Base-by-base conservation (phyloP, 1,284 basidiomycete species). In the Cutaneotrichosporon arboriforme region DNA sequence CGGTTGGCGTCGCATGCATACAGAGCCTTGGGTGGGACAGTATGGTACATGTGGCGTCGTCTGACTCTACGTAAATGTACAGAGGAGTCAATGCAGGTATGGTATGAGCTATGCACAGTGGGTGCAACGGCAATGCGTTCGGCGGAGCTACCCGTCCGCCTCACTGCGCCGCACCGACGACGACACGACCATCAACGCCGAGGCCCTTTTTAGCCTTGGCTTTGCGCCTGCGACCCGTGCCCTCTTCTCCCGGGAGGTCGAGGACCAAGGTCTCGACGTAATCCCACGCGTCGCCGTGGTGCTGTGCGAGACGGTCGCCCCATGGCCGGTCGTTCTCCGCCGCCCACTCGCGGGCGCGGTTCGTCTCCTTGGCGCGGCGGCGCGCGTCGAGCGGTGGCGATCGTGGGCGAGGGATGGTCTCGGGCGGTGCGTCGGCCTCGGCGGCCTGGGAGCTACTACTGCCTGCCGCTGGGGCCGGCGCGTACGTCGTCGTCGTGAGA, bases 311-410 rank as follows among this genome's bases (percentile, higher is more conserved):
- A 50, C 62, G 46, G 61, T 75, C 65, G 0, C 64, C 70, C 68
- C 68, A 75, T 14, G 67, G 67, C 37, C 70, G 49, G 56, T 68
- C 68, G 26, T 66, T 50, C 47, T 65, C 67, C 21, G 56, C 31
- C 18, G 67, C 52, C 65, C 64, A 70, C 17, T 43, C 49, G 1
- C 56, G 34, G 21, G 56, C 49, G 52, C 66, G 72, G 14, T 43
- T 48, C 45, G 65, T 51, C 40, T 69, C 70, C 55, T 68, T 69
- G 15, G 63, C 66, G 0, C 57, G 41, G 31, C 61, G 60, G 0
- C 41, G 46, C 2, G 31, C 14, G 43, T 72, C 68, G n/a, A 65
- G 46, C 18, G 69, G 67, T 4, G 61, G 49, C 4, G 58, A 61
- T 37, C 67, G 52, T 5, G 68, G 66, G n/a, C 69, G 54, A 7